Conservation (phyloP, 108 stramenopile genomes). For the Skeletonema tropicum region DNA sequence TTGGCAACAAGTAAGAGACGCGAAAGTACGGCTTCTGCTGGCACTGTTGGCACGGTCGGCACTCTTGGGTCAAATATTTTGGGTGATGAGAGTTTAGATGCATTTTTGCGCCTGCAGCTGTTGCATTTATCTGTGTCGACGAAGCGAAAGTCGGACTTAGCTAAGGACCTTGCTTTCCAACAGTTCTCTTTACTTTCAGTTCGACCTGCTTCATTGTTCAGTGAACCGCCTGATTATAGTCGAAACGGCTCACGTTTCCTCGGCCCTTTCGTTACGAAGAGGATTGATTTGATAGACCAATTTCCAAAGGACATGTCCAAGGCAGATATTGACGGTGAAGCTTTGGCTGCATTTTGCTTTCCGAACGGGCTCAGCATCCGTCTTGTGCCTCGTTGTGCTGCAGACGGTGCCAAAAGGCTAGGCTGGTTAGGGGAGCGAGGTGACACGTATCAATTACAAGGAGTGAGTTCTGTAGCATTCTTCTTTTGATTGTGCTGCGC, state of each 20-base stretch:
- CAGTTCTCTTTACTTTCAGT: conserved; percentile 50
- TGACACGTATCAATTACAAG: conserved; percentile 51
- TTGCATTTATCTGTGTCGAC: conserved; percentile 50
- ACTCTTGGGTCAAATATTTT: conserved; percentile 6
- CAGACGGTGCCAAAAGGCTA: conserved; percentile 48
- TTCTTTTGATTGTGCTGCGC: background rate
- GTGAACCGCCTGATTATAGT: conserved; percentile 27
- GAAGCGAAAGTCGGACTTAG: conserved; percentile 18
- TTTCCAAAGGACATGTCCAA: conserved; percentile 28
- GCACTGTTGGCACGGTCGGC: conserved; percentile 8
- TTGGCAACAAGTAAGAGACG: conserved; percentile 16
- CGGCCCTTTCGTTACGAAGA: conserved; percentile 48
- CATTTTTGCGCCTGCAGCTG: conserved; percentile 41
- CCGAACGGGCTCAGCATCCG: conserved; percentile 54
- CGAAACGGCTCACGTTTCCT: conserved; percentile 37
- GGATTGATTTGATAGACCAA: conserved; percentile 42
- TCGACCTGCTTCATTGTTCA: conserved; percentile 20
- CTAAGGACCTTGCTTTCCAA: conserved; percentile 41
- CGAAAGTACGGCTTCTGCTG: conserved; percentile 21
- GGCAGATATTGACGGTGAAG: conserved; percentile 49
- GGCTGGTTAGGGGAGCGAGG: conserved; percentile 50
- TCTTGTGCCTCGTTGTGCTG: conserved; percentile 42
- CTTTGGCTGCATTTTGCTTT: conserved; percentile 59
- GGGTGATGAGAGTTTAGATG: conserved; percentile 24
- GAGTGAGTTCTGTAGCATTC: conserved; percentile 30